Base-by-base conservation (phyloP, 2,329 filamentous ascomycete genomes). In the Pseudogymnoascus pannorum region DNA sequence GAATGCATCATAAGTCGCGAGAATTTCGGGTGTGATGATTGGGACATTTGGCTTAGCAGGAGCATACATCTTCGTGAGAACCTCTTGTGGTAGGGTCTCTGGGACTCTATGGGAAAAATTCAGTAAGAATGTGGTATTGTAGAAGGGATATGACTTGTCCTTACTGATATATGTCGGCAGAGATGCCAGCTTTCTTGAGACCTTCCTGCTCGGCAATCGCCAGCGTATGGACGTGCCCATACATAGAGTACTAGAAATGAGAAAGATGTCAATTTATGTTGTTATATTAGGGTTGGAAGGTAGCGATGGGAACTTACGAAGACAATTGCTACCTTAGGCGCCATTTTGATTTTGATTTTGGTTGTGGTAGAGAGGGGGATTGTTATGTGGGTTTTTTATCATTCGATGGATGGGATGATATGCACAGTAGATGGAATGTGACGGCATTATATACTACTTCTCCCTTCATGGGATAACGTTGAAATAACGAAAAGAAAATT, bases 171-270 rank as follows among this genome's bases (percentile, higher is more conserved):
- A 97, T 74, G 71, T 93, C 89, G 76, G 80, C 91, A 51, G 80
- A 78, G 66, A 92, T 92, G 66, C 94, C 94, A 66, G 91, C 92
- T 72, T 87, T 85, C 78, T 92, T 87, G 72, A 97, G 90, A 73
- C 94, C 94, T 72, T 83, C 86, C 82, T 92, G 89, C 81, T 97
- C 92, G 66, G 92, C 91, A 75, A 94, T 86, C 71, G 93, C 94
- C 70, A 97, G 76, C 73, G 86, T 78, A 77, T 82, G 79, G 77
- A 97, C 88, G 78, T 97, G 92, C 78, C 94, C 93, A 78, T 94
- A 96, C 84, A 92, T 89, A 68, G 91, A 95, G 80, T 96, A 96
- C 90, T 94, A 64, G 16, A 22, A 35, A 18, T 62, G 16, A 26
- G 40, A 20, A 44, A 24, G 5, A 44, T 44, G 40, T 44, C 12